Evolutionary conservation across 2,329 filamentous ascomycete species (phyloP).

Genomic region (Pyricularia sp.): DNA sequence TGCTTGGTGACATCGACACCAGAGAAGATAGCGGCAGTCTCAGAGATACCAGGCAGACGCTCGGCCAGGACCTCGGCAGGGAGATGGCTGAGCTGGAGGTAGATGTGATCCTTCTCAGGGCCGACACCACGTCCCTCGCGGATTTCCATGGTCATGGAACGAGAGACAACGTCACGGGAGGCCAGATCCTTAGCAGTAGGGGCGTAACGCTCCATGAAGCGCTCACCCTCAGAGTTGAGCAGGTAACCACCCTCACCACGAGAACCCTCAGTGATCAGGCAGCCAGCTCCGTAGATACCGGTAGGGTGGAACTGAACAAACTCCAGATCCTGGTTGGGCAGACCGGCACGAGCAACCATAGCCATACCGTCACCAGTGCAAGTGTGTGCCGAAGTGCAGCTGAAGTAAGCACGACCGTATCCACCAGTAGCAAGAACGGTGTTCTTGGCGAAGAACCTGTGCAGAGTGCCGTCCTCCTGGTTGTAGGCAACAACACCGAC

Average conservation of each 20-base stretch:
- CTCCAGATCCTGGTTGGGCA: slow-evolving; percentile 98
- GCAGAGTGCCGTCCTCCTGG: slow-evolving; percentile 95
- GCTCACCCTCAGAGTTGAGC: slow-evolving; percentile 94
- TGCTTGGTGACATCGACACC: slow-evolving; percentile 96
- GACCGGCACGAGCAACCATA: slow-evolving; percentile 95
- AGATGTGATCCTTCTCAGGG: slow-evolving; percentile 96
- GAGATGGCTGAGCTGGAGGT: slow-evolving; percentile 92
- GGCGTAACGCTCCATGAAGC: slow-evolving; percentile 98
- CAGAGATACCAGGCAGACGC: slow-evolving; percentile 95
- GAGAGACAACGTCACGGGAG: slow-evolving; percentile 89
- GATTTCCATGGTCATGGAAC: slow-evolving; percentile 98
- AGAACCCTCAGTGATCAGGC: slow-evolving; percentile 94
- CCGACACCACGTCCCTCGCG: slow-evolving; percentile 95
- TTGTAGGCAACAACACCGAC: slow-evolving; percentile 96
- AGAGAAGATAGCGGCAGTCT: slow-evolving; percentile 94
- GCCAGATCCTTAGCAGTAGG: slow-evolving; percentile 97
- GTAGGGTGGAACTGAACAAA: slow-evolving; percentile 99
- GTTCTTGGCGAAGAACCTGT: slow-evolving; percentile 94
- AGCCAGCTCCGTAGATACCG: slow-evolving; percentile 96
- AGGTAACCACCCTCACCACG: slow-evolving; percentile 98
- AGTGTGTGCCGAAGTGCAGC: slow-evolving; percentile 94
- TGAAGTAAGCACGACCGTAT: slow-evolving; percentile 97
- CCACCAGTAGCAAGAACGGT: slow-evolving; percentile 95
- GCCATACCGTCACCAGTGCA: slow-evolving; percentile 99
- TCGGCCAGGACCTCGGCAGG: slow-evolving; percentile 88